These are phyloP conservation scores for Suillus subaureus DNA, from an alignment of 768 basidiomycete species.

Conservation along the genomic window DNA sequence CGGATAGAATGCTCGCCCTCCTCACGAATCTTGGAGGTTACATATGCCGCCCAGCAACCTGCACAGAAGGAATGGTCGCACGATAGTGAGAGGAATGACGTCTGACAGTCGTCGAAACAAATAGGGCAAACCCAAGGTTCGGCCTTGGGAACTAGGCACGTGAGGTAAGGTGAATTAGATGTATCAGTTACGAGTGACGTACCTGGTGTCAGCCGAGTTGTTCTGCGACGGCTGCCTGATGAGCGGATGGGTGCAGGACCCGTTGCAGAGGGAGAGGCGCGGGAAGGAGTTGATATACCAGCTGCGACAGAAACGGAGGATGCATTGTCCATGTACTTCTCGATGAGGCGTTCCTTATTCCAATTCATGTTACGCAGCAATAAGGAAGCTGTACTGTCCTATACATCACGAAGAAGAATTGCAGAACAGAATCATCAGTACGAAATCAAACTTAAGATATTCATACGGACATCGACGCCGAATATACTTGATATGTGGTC, in stretches of 20 bases:
- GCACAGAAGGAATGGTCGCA: conserved; percentile 88
- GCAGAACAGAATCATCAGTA: conserved; percentile 9
- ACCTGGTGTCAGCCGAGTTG: conserved; percentile 33
- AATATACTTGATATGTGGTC: conserved; percentile 89
- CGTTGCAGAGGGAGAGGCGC: conserved; percentile 22
- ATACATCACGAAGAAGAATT: conserved; percentile 11
- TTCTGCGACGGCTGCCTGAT: conserved; percentile 34
- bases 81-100: conserved; percentile 68
- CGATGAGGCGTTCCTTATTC: conserved; percentile 96
- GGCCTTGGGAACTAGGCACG: conserved; percentile 28
- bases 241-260: conserved; percentile 35
- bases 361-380: conserved; percentile 84
- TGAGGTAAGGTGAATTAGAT: background rate
- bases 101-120: conserved; percentile 83
- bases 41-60: conserved; percentile 83
- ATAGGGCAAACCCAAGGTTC: conserved; percentile 87
- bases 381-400: conserved; percentile 73
- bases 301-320: conserved; percentile 70
- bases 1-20: conserved; percentile 74
- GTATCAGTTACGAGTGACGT: background rate
- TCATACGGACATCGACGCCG: conserved; percentile 80
- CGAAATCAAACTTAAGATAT: conserved; percentile 6
- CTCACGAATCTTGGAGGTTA: conserved; percentile 77
- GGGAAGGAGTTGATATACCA: conserved; percentile 55
- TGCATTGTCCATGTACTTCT: conserved; percentile 96